Percentiles rank a stretch among this genome's conserved stretches.
Evolutionary conservation across 345 rosid species (phyloP).

Genomic region (Populus deltoides): DNA sequence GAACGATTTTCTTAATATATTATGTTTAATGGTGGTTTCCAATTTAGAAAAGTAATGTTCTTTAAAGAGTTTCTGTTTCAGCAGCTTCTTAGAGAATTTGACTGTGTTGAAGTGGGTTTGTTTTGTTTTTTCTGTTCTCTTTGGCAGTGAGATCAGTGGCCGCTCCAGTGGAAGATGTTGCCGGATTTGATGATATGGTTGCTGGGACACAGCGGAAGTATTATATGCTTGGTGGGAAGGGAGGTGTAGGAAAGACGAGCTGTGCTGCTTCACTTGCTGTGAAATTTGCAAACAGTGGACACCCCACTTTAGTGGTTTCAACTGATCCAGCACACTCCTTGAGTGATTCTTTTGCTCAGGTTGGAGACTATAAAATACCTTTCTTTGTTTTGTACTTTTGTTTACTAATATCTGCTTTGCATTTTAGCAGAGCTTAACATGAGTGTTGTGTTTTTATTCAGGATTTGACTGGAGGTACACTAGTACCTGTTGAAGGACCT

Average conservation of each 20-base stretch:
- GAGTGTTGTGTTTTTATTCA: constrained; percentile 15
- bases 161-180: constrained; percentile 61
- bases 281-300: constrained; percentile 89
- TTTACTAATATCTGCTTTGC: constrained; percentile 9
- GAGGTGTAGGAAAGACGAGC: constrained; percentile 98
- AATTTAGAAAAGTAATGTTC: not conserved
- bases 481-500: constrained; percentile 89
- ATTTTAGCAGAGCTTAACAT: not conserved
- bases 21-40: not conserved
- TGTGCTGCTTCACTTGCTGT: constrained; percentile 99
- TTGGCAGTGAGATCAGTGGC: constrained; percentile 78
- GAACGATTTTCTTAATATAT: not conserved
- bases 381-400: not conserved
- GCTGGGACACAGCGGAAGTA: constrained; percentile 79
- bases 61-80: not conserved
- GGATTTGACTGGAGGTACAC: constrained; percentile 91
- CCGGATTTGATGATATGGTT: constrained; percentile 89
- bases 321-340: constrained; percentile 98
- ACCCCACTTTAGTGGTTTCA: constrained; percentile 94
- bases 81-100: not conserved
- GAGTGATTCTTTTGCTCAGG: constrained; percentile 98
- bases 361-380: constrained; percentile 13
- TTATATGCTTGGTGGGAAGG: constrained; percentile 97
- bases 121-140: constrained; percentile 11
- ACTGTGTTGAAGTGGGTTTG: not conserved